These are phyloP conservation scores for Cucurbita argyrosperma DNA, from an alignment of 306 rosid species.

Conservation along the genomic window DNA sequence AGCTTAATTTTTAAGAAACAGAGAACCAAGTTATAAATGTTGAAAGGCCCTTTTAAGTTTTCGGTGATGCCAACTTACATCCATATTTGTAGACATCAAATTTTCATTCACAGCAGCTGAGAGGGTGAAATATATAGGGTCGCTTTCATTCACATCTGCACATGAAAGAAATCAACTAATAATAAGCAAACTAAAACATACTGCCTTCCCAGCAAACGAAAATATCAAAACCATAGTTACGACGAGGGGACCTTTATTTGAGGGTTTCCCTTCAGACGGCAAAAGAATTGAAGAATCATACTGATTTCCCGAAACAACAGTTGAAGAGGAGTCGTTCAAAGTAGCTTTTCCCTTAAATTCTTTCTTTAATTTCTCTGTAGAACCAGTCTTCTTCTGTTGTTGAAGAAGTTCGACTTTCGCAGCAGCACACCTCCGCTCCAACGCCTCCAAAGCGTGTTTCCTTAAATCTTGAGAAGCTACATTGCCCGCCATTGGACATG, in stretches of 20 bases:
- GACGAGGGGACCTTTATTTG: conserved; percentile 32
- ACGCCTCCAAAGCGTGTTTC: conserved; percentile 61
- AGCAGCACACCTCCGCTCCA: conserved; percentile 55
- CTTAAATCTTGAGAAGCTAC: conserved; percentile 27
- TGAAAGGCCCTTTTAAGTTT: neutral
- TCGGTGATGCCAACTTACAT: conserved; percentile 22
- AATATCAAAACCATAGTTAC: neutral
- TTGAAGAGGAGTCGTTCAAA: conserved; percentile 9
- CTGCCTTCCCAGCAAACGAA: neutral
- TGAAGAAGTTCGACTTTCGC: conserved; percentile 39
- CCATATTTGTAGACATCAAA: conserved; percentile 26
- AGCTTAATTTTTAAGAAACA: neutral
- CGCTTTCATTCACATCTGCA: conserved; percentile 42
- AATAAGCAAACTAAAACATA: neutral
- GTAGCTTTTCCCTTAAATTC: conserved; percentile 7
- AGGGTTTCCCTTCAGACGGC: neutral
- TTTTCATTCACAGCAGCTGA: conserved; percentile 36
- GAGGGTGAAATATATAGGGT: conserved; percentile 38
- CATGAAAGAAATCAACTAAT: neutral
- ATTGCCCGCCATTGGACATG: conserved; percentile 33
- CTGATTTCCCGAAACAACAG: conserved; percentile 3
- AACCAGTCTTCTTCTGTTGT: conserved; percentile 29
- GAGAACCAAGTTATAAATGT: neutral
- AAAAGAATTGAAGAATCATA: conserved; percentile 10
- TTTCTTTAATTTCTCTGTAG: conserved; percentile 5